These are phyloP conservation scores for Chrysoporthe deuterocubensis DNA, from an alignment of 2,329 filamentous ascomycete genomes.

Conservation along the genomic window DNA sequence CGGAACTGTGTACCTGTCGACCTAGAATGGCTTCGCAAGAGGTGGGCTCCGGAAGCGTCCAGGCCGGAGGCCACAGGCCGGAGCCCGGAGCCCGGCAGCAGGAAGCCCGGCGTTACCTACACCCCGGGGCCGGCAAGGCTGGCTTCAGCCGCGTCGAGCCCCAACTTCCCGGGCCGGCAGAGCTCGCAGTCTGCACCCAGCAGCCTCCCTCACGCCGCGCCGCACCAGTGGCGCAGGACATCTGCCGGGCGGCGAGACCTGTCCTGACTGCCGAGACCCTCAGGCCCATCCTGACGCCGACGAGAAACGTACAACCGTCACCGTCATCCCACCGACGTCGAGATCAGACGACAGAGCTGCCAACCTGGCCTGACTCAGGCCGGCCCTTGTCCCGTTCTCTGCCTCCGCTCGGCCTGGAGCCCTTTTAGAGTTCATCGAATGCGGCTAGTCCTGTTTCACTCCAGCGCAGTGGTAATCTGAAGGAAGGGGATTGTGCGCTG, in stretches of 20 bases:
- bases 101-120: neutral
- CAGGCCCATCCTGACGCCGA: constrained; percentile 1
- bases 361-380: neutral
- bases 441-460: constrained; percentile 8
- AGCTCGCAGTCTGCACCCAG: neutral
- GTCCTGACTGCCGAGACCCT: neutral
- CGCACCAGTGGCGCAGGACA: neutral
- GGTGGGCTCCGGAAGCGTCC: neutral
- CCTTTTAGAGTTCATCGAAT: constrained; percentile 20
- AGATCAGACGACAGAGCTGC: constrained; percentile 1
- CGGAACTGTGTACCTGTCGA: neutral
- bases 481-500: neutral
- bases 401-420: constrained; percentile 2
- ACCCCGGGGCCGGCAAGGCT: neutral
- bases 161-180: neutral
- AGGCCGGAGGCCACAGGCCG: neutral
- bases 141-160: neutral
- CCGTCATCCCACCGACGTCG: neutral
- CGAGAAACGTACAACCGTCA: neutral
- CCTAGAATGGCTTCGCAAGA: neutral
- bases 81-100: neutral
- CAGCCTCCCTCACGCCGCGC: neutral
- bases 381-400: neutral
- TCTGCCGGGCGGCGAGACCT: neutral
- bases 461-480: neutral